Evolutionary conservation across 306 rosid species (phyloP).

Genomic region (Carpinus viminea): DNA sequence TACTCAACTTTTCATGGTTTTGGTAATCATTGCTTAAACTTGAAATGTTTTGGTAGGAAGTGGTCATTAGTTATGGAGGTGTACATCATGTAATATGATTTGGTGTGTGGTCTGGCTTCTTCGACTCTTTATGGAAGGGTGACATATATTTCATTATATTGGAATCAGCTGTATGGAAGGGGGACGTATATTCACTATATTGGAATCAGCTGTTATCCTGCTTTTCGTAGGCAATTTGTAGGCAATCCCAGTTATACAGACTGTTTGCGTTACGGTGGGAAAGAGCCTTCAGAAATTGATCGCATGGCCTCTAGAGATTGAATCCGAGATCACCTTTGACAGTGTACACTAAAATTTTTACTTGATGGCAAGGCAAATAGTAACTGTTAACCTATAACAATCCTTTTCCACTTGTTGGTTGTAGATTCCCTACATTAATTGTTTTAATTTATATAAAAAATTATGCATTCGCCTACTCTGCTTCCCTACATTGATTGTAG

Average conservation of each 20-base stretch:
- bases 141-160: no score
- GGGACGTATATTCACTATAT: neutral
- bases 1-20: neutral
- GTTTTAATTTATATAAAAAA: no score
- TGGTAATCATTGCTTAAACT: neutral
- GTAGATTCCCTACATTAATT: neutral
- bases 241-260: neutral
- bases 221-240: neutral
- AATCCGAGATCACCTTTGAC: neutral
- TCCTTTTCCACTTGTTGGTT: constrained; percentile 24
- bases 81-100: neutral
- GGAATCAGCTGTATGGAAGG: neutral
- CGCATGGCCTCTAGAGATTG: neutral
- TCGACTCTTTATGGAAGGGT: neutral
- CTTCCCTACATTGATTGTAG: no score
- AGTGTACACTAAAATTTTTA: neutral
- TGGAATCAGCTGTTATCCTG: neutral
- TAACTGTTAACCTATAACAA: constrained; percentile 10
- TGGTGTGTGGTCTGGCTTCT: neutral
- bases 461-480: no score
- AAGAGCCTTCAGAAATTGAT: neutral
- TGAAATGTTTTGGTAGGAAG: neutral
- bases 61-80: neutral
- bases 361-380: neutral
- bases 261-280: neutral